phyloP scores from a whole-genome alignment of 2,329 filamentous ascomycete species.

The Botrytis porri region DNA sequence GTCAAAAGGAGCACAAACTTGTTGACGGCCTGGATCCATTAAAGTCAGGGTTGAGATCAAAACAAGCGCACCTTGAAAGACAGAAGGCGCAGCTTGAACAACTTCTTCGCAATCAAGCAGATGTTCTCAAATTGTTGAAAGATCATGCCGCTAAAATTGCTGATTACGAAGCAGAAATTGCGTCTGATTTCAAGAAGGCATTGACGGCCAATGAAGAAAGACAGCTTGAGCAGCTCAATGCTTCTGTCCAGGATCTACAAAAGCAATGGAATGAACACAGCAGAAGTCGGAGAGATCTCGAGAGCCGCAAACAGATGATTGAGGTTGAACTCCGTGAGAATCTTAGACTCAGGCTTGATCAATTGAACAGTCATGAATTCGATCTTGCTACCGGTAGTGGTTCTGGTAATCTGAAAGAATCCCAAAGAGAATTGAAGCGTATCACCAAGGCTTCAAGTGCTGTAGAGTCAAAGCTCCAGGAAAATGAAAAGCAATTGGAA shows the following conservation, averaged over 20 bases:
- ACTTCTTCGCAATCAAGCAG: constrained; percentile 61
- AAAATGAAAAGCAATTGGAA: constrained; percentile 74
- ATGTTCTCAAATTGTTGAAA: constrained; percentile 72
- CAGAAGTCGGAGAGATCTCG: constrained; percentile 69
- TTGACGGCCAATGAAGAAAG: constrained; percentile 79
- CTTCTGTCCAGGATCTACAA: constrained; percentile 68
- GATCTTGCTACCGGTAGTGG: constrained; percentile 63
- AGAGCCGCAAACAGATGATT: constrained; percentile 75
- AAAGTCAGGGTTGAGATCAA: constrained; percentile 70
- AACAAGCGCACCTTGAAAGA: constrained; percentile 70
- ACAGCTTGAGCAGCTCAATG: constrained; percentile 69
- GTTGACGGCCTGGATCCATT: constrained; percentile 81
- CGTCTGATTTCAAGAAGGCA: constrained; percentile 88
- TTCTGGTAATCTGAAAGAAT: constrained; percentile 69
- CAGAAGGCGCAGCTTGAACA: constrained; percentile 71
- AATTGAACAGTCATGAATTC: constrained; percentile 73
- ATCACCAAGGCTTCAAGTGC: constrained; percentile 64
- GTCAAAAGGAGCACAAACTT: constrained; percentile 73
- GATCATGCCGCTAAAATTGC: constrained; percentile 71
- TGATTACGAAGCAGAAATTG: constrained; percentile 76
- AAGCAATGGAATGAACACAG: constrained; percentile 75
- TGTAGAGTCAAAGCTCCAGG: constrained; percentile 65
- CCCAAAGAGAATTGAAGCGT: constrained; percentile 77
- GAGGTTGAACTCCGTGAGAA: constrained; percentile 90
- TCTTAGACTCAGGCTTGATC: constrained; percentile 79